Evolutionary conservation across 768 basidiomycete genomes (phyloP), one percentile per base, ranked within the genome.

Genomic region (Lentinula raphanica): DNA sequence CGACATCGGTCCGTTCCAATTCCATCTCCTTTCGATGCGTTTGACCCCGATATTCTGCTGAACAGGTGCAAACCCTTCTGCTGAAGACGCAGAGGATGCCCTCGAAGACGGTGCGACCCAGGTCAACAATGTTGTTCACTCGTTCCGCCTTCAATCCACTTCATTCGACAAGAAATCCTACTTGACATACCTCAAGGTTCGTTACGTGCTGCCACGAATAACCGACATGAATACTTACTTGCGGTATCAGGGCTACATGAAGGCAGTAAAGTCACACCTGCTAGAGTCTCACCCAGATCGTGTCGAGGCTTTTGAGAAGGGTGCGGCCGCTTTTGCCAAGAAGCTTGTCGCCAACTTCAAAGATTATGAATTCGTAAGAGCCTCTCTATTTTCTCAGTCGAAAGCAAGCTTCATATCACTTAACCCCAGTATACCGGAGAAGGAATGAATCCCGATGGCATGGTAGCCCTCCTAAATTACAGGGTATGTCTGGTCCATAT

Each of bases 401-500:
- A 42, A 65, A 31, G 19, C n/a, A n/a, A 6, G 27, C 31, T 46
- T 7, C 6, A 46, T 13, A 3, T 49, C 13, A 35, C 8, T 35
- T 3, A 54, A 57, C 4, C 21, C 19, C 56, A 91, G 89, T 91
- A 83, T 75, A 82, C 77, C 50, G 86, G 90, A 59, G 87, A 87
- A 69, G 65, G 55, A 40, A 89, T 91, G 89, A 82, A 92, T 70
- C 76, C 84, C n/a, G 90, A 97, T 3, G 96, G 95, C 58, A 90
- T 96, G 92, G 82, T 98, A 64, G 92, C 87, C 44, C 82, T 98
- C 48, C 84, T 98, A 67, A 96, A 99, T 79, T 99, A 94, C 77
- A 85, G 97, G 38, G 86, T 86, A 69, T 67, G 85, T 69, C 21
- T 45, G 27, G 42, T 1, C 28, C 31, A 46, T 3, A n/a, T 49